Conservation (phyloP, 805 yeast species). For the Komagataella populi region DNA sequence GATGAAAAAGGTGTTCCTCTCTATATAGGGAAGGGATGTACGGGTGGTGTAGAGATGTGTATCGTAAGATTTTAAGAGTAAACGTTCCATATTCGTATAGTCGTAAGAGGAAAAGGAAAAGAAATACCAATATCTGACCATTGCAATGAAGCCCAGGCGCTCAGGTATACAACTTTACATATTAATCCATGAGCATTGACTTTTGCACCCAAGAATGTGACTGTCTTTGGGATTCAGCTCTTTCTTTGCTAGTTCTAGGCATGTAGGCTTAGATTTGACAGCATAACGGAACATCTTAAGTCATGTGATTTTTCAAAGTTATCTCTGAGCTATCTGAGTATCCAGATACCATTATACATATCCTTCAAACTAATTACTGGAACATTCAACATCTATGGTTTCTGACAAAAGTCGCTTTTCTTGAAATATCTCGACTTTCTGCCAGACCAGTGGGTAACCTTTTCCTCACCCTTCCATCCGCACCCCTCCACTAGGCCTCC, state of each 20-base stretch:
- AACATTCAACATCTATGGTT: not conserved
- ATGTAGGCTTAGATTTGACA: too few relatives aligned
- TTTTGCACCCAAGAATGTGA: too few relatives aligned
- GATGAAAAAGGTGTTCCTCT: not conserved
- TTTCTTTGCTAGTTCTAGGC: too few relatives aligned
- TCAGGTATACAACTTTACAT: too few relatives aligned
- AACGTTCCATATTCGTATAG: not conserved
- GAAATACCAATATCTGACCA: not conserved
- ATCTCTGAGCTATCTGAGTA: too few relatives aligned
- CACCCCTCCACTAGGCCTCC: not conserved
- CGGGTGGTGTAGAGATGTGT: not conserved
- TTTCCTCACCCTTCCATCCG: not conserved
- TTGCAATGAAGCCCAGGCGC: too few relatives aligned
- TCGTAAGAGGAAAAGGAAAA: not conserved
- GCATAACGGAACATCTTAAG: too few relatives aligned
- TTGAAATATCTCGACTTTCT: not conserved
- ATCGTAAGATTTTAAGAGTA: not conserved
- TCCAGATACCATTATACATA: too few relatives aligned
- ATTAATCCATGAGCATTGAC: too few relatives aligned
- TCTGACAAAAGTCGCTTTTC: not conserved
- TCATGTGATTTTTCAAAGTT: too few relatives aligned
- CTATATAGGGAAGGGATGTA: not conserved
- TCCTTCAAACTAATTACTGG: not conserved
- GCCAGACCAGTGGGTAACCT: too few relatives aligned
- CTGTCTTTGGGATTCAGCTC: too few relatives aligned